Percentiles rank a stretch among this genome's conserved stretches.
Conservation (phyloP, 2,329 filamentous ascomycete species). For the Cercospora beticola region DNA sequence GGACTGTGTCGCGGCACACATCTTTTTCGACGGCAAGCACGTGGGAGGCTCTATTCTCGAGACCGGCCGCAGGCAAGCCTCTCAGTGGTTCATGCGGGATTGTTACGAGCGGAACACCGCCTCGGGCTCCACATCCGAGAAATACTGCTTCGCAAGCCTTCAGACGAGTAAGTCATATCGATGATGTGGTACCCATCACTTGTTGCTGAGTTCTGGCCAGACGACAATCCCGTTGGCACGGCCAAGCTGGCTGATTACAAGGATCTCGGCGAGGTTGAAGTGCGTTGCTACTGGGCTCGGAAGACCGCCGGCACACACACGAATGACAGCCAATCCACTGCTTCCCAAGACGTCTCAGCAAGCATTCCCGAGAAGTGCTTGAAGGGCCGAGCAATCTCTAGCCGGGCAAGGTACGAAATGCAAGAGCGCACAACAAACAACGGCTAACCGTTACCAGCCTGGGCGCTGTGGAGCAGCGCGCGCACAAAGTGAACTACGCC, state of each 20-base stretch:
- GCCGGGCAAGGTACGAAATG: conserved; percentile 25
- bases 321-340: neutral
- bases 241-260: conserved; percentile 12
- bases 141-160: conserved; percentile 23
- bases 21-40: conserved; percentile 26
- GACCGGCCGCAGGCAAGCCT: neutral
- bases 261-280: conserved; percentile 23
- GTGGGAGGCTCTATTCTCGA: neutral
- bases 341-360: neutral
- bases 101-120: neutral
- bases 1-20: conserved; percentile 4
- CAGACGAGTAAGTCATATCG: conserved; percentile 21
- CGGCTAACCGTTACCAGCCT: conserved; percentile 14
- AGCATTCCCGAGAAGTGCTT: conserved; percentile 30
- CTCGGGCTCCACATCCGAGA: neutral
- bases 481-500: neutral
- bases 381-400: conserved; percentile 33
- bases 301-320: neutral
- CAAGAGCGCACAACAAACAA: neutral
- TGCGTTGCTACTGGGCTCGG: conserved; percentile 11
- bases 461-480: conserved; percentile 4
- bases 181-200: neutral
- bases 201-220: neutral
- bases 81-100: neutral
- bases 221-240: conserved; percentile 12